Conservation (phyloP, 768 basidiomycete species). For the Trametes coccinea region DNA sequence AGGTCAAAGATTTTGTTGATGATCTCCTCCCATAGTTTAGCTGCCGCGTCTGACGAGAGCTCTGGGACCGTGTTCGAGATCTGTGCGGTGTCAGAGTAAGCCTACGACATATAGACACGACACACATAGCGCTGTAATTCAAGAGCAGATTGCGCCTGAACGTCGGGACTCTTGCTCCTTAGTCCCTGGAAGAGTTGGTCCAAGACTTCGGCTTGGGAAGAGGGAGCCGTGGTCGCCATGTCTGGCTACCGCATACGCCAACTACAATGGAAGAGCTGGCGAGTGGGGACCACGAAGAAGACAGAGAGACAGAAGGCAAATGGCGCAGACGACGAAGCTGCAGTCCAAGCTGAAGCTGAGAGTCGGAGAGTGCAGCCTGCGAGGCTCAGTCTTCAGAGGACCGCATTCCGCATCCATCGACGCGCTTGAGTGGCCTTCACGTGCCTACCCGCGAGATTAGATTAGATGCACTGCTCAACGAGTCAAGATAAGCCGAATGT, state of each 20-base stretch:
- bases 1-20: conserved; percentile 83
- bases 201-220: conserved; percentile 61
- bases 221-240: conserved; percentile 64
- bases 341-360: background rate
- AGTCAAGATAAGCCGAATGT: background rate
- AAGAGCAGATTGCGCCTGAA: conserved; percentile 64
- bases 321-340: too few relatives aligned
- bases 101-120: conserved; percentile 14
- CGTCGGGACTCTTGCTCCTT: conserved; percentile 62
- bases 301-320: background rate
- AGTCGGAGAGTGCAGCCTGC: background rate
- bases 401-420: background rate
- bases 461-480: background rate
- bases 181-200: conserved; percentile 68
- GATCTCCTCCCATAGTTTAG: conserved; percentile 83
- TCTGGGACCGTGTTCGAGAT: conserved; percentile 73
- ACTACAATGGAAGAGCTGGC: background rate
- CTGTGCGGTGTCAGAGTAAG: conserved; percentile 39
- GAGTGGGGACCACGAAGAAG: background rate
- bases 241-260: conserved; percentile 1
- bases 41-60: conserved; percentile 77
- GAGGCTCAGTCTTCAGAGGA: background rate
- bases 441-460: conserved; percentile 1
- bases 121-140: conserved; percentile 77
- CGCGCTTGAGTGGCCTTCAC: conserved; percentile 5